Percentiles rank a stretch among this genome's conserved stretches.
phyloP scores from a whole-genome alignment of 495 filamentous ascomycete genomes.

The Pyrenula massariospora region DNA sequence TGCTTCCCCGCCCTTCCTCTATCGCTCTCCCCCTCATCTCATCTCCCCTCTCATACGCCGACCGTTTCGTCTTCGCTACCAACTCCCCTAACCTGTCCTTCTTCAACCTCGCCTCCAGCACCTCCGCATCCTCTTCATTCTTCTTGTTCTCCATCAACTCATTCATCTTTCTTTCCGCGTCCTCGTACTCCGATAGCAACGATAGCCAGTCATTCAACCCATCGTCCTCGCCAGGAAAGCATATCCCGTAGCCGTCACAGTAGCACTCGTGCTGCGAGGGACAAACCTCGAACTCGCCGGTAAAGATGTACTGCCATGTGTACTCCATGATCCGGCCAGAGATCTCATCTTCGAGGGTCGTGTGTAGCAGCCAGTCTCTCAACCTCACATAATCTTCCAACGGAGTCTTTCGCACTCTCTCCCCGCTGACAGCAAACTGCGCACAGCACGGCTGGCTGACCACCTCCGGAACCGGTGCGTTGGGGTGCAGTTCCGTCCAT shows the following conservation, averaged over 20 bases:
- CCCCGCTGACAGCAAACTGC: constrained; percentile 51
- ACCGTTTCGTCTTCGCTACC: neutral
- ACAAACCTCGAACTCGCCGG: constrained; percentile 43
- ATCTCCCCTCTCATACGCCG: neutral
- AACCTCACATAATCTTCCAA: constrained; percentile 47
- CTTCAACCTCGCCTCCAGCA: constrained; percentile 35
- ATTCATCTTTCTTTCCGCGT: constrained; percentile 1
- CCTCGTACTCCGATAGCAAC: neutral
- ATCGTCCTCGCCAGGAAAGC: constrained; percentile 46
- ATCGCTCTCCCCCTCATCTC: neutral
- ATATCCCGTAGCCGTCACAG: constrained; percentile 66
- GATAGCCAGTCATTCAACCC: constrained; percentile 5
- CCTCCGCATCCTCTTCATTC: constrained; percentile 33
- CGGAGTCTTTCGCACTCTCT: constrained; percentile 44
- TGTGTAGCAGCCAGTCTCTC: constrained; percentile 58
- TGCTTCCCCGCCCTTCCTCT: neutral
- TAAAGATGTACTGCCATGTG: constrained; percentile 61
- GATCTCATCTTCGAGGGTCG: constrained; percentile 50
- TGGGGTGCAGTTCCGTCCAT: constrained; percentile 46
- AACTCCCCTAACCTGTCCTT: neutral
- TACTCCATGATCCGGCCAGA: constrained; percentile 68
- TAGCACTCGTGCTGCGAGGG: constrained; percentile 59
- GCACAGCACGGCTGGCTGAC: constrained; percentile 51
- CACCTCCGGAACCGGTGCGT: constrained; percentile 37
- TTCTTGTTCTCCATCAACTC: constrained; percentile 22